These are phyloP conservation scores for Scalesia atractyloides DNA, from an alignment of 129 eudicot genomes.

Conservation along the genomic window DNA sequence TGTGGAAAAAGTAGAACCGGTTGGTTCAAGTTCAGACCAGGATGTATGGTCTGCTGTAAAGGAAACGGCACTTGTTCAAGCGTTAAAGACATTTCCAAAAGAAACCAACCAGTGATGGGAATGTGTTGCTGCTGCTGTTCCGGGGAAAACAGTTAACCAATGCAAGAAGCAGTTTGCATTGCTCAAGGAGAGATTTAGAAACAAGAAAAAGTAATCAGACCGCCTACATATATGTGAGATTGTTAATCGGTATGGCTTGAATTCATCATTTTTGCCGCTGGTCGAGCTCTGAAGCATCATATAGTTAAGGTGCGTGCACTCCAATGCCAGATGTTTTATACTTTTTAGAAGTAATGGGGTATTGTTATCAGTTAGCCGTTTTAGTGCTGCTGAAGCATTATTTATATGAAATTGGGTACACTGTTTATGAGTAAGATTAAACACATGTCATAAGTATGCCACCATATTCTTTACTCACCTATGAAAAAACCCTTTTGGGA, in stretches of 20 bases:
- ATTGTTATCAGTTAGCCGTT: too few species aligned
- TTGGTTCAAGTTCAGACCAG: too few species aligned
- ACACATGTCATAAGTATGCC: background rate
- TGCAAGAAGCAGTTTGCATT: constrained; percentile 83
- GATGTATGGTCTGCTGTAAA: too few species aligned
- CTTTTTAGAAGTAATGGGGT: too few species aligned
- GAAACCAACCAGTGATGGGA: constrained; percentile 90
- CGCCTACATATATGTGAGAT: background rate
- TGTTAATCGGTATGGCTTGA: constrained; percentile 1
- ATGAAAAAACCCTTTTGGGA: background rate
- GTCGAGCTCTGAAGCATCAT: constrained; percentile 11
- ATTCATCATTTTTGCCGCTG: constrained; percentile 29
- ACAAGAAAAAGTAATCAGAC: constrained; percentile 50
- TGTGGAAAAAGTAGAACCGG: background rate
- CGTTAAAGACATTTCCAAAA: constrained; percentile 85
- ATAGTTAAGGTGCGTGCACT: constrained; percentile 6
- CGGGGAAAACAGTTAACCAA: constrained; percentile 80
- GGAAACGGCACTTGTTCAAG: constrained; percentile 84
- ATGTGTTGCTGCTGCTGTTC: constrained; percentile 94
- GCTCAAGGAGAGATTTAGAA: constrained; percentile 80
- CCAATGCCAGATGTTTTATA: too few species aligned
- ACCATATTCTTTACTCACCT: background rate
- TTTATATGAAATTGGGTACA: background rate
- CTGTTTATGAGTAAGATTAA: background rate
- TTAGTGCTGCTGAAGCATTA: background rate